A percentile compares a stretch with the other conserved stretches of the same genome.
These are phyloP conservation scores for Obba rivulosa DNA, from an alignment of 768 basidiomycete genomes.

Conservation along the genomic window DNA sequence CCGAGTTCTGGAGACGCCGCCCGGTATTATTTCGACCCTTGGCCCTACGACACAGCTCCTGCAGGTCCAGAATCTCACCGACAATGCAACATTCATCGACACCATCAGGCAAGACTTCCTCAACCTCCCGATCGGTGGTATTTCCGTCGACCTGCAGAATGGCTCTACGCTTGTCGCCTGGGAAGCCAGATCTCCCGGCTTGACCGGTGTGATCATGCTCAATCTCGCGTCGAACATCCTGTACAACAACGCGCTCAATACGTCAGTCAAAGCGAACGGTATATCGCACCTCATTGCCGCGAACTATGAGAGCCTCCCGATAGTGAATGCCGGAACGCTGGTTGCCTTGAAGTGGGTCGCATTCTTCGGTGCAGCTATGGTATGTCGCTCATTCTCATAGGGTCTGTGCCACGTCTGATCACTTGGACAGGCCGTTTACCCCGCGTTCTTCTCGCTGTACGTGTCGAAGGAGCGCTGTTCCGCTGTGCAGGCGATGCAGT, in stretches of 20 bases:
- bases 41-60: conserved; percentile 36
- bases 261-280: conserved; percentile 32
- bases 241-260: conserved; percentile 57
- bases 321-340: conserved; percentile 48
- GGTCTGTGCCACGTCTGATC: background rate
- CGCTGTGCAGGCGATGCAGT: conserved; percentile 77
- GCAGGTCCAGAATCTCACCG: conserved; percentile 35
- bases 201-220: conserved; percentile 54
- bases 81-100: conserved; percentile 57
- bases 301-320: conserved; percentile 54
- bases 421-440: conserved; percentile 53
- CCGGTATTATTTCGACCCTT: conserved; percentile 41
- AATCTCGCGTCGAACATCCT: conserved; percentile 67
- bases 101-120: conserved; percentile 46
- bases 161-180: conserved; percentile 60
- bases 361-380: conserved; percentile 73
- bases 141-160: conserved; percentile 52
- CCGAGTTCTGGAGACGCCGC: conserved; percentile 46
- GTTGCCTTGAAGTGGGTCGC: conserved; percentile 66
- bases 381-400: conserved; percentile 23
- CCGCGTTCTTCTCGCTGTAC: conserved; percentile 80
- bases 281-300: conserved; percentile 51
- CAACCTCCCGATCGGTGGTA: conserved; percentile 59
- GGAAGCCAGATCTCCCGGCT: conserved; percentile 59
- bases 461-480: conserved; percentile 67